A percentile compares a stretch with the other conserved stretches of the same genome.
phyloP scores from a whole-genome alignment of 805 yeast genomes.

The Torulaspora quercuum region DNA sequence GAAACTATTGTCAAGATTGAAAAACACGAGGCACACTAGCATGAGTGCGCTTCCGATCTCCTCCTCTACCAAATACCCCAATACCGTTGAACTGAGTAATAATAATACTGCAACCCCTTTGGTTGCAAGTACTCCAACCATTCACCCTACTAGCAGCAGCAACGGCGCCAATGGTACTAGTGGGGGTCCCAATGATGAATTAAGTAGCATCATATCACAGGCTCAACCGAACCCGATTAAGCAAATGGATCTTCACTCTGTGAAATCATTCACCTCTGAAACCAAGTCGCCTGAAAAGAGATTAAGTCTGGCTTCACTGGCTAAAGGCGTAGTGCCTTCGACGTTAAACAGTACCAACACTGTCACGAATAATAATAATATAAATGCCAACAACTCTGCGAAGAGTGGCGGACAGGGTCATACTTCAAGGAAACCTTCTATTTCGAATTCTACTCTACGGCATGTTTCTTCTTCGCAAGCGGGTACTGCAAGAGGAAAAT shows the following conservation, averaged over 20 bases:
- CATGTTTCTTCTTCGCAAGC: constrained; percentile 16
- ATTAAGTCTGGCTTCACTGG: constrained; percentile 21
- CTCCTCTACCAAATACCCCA: constrained; percentile 7
- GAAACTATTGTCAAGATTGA: constrained; percentile 28
- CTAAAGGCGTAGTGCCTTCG: constrained; percentile 9
- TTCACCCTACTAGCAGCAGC: constrained; percentile 9
- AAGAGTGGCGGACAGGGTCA: constrained; percentile 10
- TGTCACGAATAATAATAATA: neutral
- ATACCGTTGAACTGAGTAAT: neutral
- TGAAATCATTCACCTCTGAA: constrained; percentile 25
- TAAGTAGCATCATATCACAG: constrained; percentile 22
- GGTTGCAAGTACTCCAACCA: neutral
- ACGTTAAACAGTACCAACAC: neutral
- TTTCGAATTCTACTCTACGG: constrained; percentile 19
- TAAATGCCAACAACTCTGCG: neutral
- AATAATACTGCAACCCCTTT: constrained; percentile 1
- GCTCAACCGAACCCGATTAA: constrained; percentile 10
- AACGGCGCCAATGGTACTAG: too few relatives aligned
- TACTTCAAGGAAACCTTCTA: constrained; percentile 17
- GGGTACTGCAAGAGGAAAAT: constrained; percentile 10
- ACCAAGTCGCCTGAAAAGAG: constrained; percentile 31
- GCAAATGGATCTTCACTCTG: constrained; percentile 26
- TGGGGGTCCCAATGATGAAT: constrained; percentile 23
- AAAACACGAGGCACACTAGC: constrained; percentile 35
- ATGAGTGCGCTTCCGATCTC: constrained; percentile 29